phyloP scores from a whole-genome alignment of 1,139 yeast species.

The Eremothecium coryli region DNA sequence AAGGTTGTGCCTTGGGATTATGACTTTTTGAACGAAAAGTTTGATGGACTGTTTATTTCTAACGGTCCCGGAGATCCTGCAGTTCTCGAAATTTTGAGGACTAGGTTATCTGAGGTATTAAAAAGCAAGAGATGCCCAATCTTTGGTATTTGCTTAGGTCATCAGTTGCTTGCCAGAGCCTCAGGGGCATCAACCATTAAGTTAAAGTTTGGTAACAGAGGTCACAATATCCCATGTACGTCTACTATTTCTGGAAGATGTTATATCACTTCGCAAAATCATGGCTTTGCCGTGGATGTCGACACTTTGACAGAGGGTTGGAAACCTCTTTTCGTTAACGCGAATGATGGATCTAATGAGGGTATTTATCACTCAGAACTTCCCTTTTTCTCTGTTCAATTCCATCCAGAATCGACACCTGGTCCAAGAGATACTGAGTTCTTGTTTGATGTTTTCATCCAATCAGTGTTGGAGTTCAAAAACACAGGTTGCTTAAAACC shows the following conservation, averaged over 20 bases:
- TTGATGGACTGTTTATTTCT: constrained; percentile 91
- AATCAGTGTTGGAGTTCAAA: constrained; percentile 62
- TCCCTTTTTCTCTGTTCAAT: constrained; percentile 97
- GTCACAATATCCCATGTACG: constrained; percentile 98
- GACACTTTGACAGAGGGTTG: constrained; percentile 66
- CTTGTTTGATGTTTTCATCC: constrained; percentile 85
- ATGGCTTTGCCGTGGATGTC: constrained; percentile 94
- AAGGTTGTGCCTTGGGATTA: constrained; percentile 95
- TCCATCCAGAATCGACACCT: constrained; percentile 98
- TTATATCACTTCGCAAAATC: constrained; percentile 97
- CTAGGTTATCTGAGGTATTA: constrained; percentile 48
- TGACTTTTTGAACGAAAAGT: constrained; percentile 66
- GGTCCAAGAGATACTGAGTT: constrained; percentile 99
- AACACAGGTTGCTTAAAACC: constrained; percentile 51
- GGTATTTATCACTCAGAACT: constrained; percentile 86
- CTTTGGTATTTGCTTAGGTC: constrained; percentile 98
- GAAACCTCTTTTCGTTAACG: constrained; percentile 91
- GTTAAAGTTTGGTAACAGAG: constrained; percentile 98
- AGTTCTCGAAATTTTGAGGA: constrained; percentile 43
- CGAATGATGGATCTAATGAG: constrained; percentile 96
- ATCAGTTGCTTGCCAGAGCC: constrained; percentile 93
- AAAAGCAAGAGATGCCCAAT: constrained; percentile 64
- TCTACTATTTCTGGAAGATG: constrained; percentile 90
- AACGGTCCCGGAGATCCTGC: constrained; percentile 99
- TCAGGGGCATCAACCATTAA: constrained; percentile 88